A percentile compares a stretch with the other conserved stretches of the same genome.
phyloP scores from a whole-genome alignment of 495 filamentous ascomycete genomes.

The Hyaloscypha hepaticicola region DNA sequence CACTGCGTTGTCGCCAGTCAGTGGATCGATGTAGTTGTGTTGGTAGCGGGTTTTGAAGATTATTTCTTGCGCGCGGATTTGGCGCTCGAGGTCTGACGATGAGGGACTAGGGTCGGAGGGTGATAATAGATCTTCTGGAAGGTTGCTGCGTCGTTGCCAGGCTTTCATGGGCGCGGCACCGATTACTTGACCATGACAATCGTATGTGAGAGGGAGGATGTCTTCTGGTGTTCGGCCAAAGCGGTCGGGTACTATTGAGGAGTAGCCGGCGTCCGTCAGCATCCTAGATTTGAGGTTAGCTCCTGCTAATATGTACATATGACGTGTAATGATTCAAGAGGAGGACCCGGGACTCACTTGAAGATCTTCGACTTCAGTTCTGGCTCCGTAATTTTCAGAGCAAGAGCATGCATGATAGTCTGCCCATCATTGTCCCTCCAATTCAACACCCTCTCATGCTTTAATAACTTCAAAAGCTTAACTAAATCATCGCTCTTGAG shows the following conservation, averaged over 20 bases:
- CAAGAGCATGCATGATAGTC: constrained; percentile 20
- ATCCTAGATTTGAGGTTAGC: constrained; percentile 1
- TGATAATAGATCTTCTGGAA: background rate
- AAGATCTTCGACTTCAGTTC: constrained; percentile 17
- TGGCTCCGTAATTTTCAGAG: constrained; percentile 14
- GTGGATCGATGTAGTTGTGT: constrained; percentile 17
- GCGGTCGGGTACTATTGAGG: constrained; percentile 13
- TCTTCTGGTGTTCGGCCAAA: constrained; percentile 17
- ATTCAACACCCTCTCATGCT: background rate
- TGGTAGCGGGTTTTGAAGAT: background rate
- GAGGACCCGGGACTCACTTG: constrained; percentile 9
- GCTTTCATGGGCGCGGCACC: background rate
- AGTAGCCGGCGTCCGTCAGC: constrained; percentile 17
- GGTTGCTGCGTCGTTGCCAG: background rate
- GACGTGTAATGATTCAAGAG: background rate
- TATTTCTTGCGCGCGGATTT: constrained; percentile 9
- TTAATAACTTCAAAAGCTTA: constrained; percentile 16
- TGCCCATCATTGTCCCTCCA: constrained; percentile 22
- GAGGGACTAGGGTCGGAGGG: too few species aligned
- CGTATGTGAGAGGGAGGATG: constrained; percentile 15
- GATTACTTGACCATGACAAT: constrained; percentile 19
- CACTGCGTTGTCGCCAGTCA: constrained; percentile 24
- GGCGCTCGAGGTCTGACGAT: background rate
- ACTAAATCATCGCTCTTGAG: constrained; percentile 15
- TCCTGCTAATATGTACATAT: background rate